phyloP scores from a whole-genome alignment of 106 monocot genomes.

The Allium sativum region DNA sequence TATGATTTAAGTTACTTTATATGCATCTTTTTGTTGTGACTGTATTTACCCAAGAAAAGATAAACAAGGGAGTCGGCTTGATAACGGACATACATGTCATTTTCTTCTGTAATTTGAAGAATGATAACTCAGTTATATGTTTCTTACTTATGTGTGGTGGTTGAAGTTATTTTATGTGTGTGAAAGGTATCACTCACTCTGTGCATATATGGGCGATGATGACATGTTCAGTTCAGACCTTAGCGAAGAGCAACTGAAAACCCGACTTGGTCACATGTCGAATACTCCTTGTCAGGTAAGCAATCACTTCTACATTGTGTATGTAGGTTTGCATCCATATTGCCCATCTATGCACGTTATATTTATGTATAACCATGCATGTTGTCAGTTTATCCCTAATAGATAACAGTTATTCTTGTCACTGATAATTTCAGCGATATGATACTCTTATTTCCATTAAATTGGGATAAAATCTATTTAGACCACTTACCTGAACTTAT shows the following conservation, averaged over 20 bases:
- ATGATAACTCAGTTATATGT: not conserved
- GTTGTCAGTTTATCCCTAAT: not conserved
- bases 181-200: conserved; percentile 83
- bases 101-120: not conserved
- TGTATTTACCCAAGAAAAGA: not conserved
- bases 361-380: not conserved
- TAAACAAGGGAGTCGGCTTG: too few relatives aligned
- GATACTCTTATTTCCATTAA: too few relatives aligned
- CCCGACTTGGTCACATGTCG: conserved; percentile 84
- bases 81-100: too few relatives aligned
- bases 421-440: too few relatives aligned
- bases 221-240: conserved; percentile 99
- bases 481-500: too few relatives aligned
- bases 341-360: not conserved
- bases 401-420: not conserved
- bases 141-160: not conserved
- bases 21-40: not conserved
- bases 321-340: too few relatives aligned
- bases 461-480: too few relatives aligned
- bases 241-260: conserved; percentile 76
- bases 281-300: conserved; percentile 87
- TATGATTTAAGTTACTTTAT: not conserved
- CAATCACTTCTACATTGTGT: too few relatives aligned
- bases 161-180: not conserved
- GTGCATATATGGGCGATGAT: conserved; percentile 94